These are phyloP conservation scores for Fusarium sororula DNA, from an alignment of 2,329 filamentous ascomycete species.

Conservation along the genomic window DNA sequence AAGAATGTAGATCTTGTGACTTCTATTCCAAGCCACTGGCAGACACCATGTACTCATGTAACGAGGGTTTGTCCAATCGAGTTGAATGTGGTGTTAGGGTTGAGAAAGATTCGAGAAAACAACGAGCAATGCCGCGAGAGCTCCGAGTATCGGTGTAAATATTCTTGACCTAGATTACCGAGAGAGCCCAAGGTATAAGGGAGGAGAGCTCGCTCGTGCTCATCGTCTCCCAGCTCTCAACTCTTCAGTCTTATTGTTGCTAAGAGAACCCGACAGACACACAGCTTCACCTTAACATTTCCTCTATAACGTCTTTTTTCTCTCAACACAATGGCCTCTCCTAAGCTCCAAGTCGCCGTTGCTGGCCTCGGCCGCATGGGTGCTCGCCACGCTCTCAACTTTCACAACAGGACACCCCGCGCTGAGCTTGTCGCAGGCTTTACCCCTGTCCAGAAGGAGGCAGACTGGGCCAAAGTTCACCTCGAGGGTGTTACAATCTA, in stretches of 20 bases:
- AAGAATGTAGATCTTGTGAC: slow-evolving; percentile 12
- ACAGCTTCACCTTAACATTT: not conserved
- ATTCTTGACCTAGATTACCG: not conserved
- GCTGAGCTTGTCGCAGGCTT: slow-evolving; percentile 41
- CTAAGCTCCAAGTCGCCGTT: slow-evolving; percentile 39
- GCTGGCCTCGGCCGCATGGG: slow-evolving; percentile 42
- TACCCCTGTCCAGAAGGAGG: slow-evolving; percentile 38
- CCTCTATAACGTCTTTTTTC: not conserved
- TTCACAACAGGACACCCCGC: slow-evolving; percentile 39
- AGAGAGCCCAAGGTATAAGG: slow-evolving; percentile 20
- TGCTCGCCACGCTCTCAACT: slow-evolving; percentile 42
- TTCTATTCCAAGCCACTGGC: not conserved
- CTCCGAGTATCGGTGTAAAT: slow-evolving; percentile 16
- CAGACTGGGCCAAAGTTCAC: slow-evolving; percentile 35
- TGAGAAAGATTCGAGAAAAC: not conserved
- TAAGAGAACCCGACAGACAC: not conserved
- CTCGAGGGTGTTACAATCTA: slow-evolving; percentile 39
- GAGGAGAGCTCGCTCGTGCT: slow-evolving; percentile 8
- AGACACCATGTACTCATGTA: not conserved
- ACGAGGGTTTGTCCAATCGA: not conserved
- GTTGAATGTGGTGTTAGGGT: not conserved
- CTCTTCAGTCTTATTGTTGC: not conserved
- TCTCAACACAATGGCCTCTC: slow-evolving; percentile 28
- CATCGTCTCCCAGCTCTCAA: not conserved
- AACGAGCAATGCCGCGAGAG: not conserved